Conservation (phyloP, 495 filamentous ascomycete genomes). For the Corynascus novoguineensis region DNA sequence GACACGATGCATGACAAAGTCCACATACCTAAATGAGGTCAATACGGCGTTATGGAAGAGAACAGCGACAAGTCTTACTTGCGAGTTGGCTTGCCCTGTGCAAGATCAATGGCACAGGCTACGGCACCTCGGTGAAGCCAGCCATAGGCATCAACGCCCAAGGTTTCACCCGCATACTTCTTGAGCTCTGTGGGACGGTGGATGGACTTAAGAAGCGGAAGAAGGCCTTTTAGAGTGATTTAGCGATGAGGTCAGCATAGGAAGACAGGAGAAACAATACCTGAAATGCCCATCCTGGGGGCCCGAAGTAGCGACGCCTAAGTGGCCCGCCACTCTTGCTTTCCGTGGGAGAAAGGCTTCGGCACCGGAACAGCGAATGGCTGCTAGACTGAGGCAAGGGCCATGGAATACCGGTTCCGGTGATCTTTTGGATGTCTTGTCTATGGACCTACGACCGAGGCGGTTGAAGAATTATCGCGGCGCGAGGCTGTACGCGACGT, state of each 20-base stretch:
- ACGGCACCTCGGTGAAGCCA: constrained; percentile 96
- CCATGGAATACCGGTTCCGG: constrained; percentile 8
- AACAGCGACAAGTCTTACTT: constrained; percentile 54
- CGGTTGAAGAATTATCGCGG: not conserved
- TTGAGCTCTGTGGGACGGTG: constrained; percentile 82
- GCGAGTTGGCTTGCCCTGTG: constrained; percentile 75
- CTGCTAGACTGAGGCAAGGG: constrained; percentile 6
- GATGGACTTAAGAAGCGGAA: constrained; percentile 91
- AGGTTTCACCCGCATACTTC: constrained; percentile 79
- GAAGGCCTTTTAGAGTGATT: constrained; percentile 55
- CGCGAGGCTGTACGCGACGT: constrained; percentile 5
- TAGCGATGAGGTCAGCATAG: constrained; percentile 13
- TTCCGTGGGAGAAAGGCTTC: not conserved
- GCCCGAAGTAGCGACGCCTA: constrained; percentile 12
- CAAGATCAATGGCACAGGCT: constrained; percentile 86
- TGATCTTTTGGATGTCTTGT: not conserved
- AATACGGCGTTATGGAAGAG: not conserved
- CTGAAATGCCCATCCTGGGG: constrained; percentile 65
- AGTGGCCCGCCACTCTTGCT: not conserved
- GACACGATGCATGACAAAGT: constrained; percentile 85
- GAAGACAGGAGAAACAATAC: constrained; percentile 31
- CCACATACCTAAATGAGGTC: constrained; percentile 61
- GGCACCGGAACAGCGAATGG: not conserved
- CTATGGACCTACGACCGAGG: not conserved
- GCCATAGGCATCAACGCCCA: constrained; percentile 94